Conservation (phyloP, 768 basidiomycete genomes). For the Phanerochaete sordida region DNA sequence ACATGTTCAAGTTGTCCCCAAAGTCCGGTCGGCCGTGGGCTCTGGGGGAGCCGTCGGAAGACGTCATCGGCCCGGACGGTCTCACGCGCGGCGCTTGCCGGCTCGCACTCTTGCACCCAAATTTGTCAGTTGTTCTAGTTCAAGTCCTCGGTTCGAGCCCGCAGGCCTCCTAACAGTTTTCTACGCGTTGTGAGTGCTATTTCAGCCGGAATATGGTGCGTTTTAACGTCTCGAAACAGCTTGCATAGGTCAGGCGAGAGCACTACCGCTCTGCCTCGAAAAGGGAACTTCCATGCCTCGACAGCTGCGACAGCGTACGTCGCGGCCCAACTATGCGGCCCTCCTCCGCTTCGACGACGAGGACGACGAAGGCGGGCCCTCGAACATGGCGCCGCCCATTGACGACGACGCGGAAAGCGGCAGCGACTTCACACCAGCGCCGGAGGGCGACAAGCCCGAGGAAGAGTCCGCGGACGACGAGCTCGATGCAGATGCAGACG, state of each 20-base stretch:
- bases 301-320: conserved; percentile 52
- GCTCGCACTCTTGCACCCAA: background rate
- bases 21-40: no score
- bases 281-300: conserved; percentile 41
- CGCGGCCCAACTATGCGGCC: conserved; percentile 46
- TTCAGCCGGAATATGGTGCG: background rate
- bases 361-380: conserved; percentile 35
- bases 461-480: conserved; percentile 29
- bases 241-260: background rate
- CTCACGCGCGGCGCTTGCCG: background rate
- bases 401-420: conserved; percentile 39
- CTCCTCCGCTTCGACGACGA: conserved; percentile 32
- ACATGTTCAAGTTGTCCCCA: no score
- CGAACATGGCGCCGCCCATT: conserved; percentile 21
- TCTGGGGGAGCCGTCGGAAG: background rate
- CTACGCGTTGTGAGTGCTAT: background rate
- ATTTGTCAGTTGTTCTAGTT: conserved; percentile 2
- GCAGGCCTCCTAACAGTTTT: background rate
- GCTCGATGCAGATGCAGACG: conserved; percentile 20
- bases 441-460: conserved; percentile 26
- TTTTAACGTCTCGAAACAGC: background rate
- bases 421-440: conserved; percentile 56
- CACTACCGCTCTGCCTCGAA: background rate
- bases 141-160: background rate
- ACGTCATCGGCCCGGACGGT: background rate